Percentiles rank a stretch among this genome's conserved stretches.
Conservation (phyloP, 345 rosid genomes). For the Lenwebbia sp. region DNA sequence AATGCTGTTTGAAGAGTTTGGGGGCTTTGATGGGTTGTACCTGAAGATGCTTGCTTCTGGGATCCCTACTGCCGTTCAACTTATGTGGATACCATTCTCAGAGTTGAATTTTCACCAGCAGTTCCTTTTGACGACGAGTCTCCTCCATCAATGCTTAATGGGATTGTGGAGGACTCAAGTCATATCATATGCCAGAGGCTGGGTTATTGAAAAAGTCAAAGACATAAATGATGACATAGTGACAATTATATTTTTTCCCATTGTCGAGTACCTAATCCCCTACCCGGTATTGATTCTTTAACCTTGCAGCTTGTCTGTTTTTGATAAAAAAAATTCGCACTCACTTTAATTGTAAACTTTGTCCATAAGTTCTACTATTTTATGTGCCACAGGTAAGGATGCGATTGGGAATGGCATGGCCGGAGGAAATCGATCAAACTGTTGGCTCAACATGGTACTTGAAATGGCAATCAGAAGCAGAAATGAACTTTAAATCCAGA, state of each 20-base stretch:
- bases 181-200: conserved; percentile 38
- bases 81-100: conserved; percentile 93
- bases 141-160: conserved; percentile 36
- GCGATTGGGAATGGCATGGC: conserved; percentile 87
- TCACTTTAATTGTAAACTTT: not conserved
- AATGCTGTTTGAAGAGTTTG: conserved; percentile 69
- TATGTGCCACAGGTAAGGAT: conserved; percentile 45
- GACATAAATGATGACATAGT: conserved; percentile 65
- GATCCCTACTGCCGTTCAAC: conserved; percentile 69
- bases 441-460: conserved; percentile 85
- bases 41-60: conserved; percentile 85
- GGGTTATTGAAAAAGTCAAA: conserved; percentile 31
- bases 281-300: conserved; percentile 47
- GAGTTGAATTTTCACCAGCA: conserved; percentile 74
- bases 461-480: conserved; percentile 77
- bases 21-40: conserved; percentile 90
- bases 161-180: conserved; percentile 42
- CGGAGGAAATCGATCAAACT: conserved; percentile 63
- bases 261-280: conserved; percentile 56
- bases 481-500: conserved; percentile 54
- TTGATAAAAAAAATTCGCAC: not conserved
- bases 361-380: not conserved
- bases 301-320: not conserved
- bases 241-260: conserved; percentile 55
- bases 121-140: conserved; percentile 48